A percentile compares a stretch with the other conserved stretches of the same genome.
Conservation (phyloP, 108 stramenopile genomes). For the Seminavis robusta region DNA sequence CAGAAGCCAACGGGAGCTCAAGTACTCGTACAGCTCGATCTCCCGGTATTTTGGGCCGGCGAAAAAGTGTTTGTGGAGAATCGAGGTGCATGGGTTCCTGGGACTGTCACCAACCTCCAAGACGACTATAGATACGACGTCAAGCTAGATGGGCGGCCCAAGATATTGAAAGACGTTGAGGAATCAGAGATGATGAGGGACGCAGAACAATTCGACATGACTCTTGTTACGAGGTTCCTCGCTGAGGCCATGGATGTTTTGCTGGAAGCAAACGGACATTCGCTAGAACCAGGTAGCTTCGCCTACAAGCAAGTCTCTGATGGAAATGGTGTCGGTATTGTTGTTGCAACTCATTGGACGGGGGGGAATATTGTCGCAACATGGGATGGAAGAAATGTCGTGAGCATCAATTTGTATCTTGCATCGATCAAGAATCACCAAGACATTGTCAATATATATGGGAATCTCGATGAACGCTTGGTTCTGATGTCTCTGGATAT, state of each 20-base stretch:
- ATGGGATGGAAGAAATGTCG: conserved; percentile 32
- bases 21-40: conserved; percentile 48
- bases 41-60: too few relatives aligned
- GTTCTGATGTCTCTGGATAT: too few relatives aligned
- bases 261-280: background rate
- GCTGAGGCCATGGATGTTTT: background rate
- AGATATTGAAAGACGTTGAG: background rate
- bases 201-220: background rate
- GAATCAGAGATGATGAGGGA: background rate
- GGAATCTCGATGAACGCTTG: too few relatives aligned
- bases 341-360: background rate
- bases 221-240: background rate
- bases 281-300: background rate
- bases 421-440: too few relatives aligned
- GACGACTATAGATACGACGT: background rate
- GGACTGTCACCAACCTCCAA: background rate
- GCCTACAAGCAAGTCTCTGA: background rate
- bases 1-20: conserved; percentile 64
- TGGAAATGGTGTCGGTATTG: background rate
- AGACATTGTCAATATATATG: too few relatives aligned
- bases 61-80: too few relatives aligned
- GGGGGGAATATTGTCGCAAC: conserved; percentile 6
- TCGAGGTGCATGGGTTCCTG: conserved; percentile 14
- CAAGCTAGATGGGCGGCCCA: background rate
- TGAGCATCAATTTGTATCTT: conserved; percentile 32